Base-by-base conservation (phyloP, 345 rosid species). In the Mercurialis annua region DNA sequence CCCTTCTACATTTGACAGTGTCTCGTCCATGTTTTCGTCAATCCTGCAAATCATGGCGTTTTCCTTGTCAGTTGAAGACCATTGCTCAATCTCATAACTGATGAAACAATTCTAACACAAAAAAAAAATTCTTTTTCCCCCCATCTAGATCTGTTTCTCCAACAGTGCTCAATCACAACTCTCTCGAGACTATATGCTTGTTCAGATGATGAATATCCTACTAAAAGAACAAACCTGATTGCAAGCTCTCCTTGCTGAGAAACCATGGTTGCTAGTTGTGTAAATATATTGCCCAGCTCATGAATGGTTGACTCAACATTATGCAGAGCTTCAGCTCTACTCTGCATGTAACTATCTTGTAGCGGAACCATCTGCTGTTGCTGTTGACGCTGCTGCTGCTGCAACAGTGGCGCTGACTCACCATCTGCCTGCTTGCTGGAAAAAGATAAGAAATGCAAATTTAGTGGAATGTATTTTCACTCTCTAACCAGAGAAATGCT, bases 181-280 rank as follows among this genome's bases (percentile, higher is more conserved):
- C n/a, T 11, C 1, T 9, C 8, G n/a, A n/a, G n/a, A n/a, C n/a
- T n/a, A n/a, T 24, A 54, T 64, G 57, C 43, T 29, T 59, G 57
- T 54, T 36, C 65, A 3, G 50, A 18, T 47, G 62, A 47, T 29
- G 48, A 7, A 46, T 49, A 47, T 52, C 14, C 26, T 18, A 26
- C 27, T 46, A 20, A 65, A 58, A 59, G 38, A 38, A 71, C 70
- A 24, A 29, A 89, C 96, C 93, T 87, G 80, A 90, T 90, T 58
- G 96, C 96, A 69, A 87, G 84, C 80, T 87, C 91, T 66, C 96
- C 96, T 80, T 90, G 96, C 69, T 90, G 96, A 64, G 96, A 87
- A 65, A 90, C 93, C 89, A 90, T 84, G 47, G 89, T 87, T 58
- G 92, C 92, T 36, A 90, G 81, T 73, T 90, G 96, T 7, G 90